phyloP scores from a whole-genome alignment of 306 rosid species.

The Oemleria cerasiformis region DNA sequence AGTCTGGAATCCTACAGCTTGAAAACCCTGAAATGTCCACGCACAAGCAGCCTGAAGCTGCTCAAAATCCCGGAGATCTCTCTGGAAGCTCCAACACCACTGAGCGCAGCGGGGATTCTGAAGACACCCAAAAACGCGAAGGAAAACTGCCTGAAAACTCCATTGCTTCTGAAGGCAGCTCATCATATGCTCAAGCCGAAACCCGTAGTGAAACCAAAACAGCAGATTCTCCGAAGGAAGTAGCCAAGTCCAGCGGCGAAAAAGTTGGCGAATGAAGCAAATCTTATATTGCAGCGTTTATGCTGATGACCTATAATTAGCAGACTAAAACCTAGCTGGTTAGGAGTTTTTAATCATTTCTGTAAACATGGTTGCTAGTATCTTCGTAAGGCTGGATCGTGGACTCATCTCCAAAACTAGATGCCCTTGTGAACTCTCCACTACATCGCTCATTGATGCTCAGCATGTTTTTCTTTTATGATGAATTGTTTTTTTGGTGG shows the following conservation, averaged over 20 bases:
- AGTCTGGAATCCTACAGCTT: constrained; percentile 27
- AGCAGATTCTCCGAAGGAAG: constrained; percentile 24
- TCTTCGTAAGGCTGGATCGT: not conserved
- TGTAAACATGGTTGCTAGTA: not conserved
- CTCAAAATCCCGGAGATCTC: constrained; percentile 25
- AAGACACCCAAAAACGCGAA: constrained; percentile 29
- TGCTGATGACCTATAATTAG: constrained; percentile 18
- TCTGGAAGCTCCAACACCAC: constrained; percentile 19
- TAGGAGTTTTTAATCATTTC: constrained; percentile 24
- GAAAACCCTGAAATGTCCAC: constrained; percentile 34
- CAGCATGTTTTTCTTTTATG: not conserved
- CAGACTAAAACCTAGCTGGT: not conserved
- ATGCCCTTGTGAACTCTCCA: not conserved
- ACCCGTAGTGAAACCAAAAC: constrained; percentile 33
- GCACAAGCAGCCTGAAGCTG: constrained; percentile 27
- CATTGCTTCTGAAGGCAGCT: constrained; percentile 26
- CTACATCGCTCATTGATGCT: not conserved
- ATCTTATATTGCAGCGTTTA: not conserved
- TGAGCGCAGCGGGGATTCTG: constrained; percentile 26
- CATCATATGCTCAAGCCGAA: constrained; percentile 11
- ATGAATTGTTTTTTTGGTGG: not conserved
- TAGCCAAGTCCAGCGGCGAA: constrained; percentile 26
- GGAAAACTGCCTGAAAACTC: constrained; percentile 25
- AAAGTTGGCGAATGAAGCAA: constrained; percentile 31
- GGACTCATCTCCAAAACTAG: not conserved